A percentile compares a stretch with the other conserved stretches of the same genome.
Conservation (phyloP, 208 protist species). For the Leishmania turanica region DNA sequence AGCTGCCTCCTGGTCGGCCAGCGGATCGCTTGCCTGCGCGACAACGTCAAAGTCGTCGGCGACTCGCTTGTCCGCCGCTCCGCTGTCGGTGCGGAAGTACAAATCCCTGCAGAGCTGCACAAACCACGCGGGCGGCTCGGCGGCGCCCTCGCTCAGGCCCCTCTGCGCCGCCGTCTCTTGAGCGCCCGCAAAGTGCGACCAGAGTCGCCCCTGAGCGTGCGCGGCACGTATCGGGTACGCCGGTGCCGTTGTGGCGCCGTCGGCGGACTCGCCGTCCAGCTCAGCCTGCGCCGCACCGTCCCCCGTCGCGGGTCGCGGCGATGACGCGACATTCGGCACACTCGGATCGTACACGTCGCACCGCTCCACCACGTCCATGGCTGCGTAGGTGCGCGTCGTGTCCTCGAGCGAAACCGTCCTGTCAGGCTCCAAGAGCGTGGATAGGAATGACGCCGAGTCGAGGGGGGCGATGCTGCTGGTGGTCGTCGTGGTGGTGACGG, state of each 20-base stretch:
- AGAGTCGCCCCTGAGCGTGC: slow-evolving; percentile 49
- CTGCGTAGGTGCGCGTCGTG: slow-evolving; percentile 74
- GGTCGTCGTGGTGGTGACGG: neutral
- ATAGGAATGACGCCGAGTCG: slow-evolving; percentile 43
- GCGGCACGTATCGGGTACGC: slow-evolving; percentile 37
- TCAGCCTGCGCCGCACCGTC: neutral
- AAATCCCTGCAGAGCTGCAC: slow-evolving; percentile 78
- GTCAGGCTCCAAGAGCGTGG: slow-evolving; percentile 62
- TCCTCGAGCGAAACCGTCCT: slow-evolving; percentile 68
- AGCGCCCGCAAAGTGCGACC: slow-evolving; percentile 39
- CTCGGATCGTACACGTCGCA: slow-evolving; percentile 65
- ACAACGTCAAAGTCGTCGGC: slow-evolving; percentile 38
- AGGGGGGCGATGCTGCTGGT: neutral
- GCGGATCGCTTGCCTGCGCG: slow-evolving; percentile 39
- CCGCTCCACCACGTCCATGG: slow-evolving; percentile 81
- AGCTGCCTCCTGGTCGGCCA: slow-evolving; percentile 2
- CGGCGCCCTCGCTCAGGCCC: slow-evolving; percentile 15
- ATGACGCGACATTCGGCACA: slow-evolving; percentile 42
- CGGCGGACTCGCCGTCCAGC: neutral
- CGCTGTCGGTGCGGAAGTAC: slow-evolving; percentile 72
- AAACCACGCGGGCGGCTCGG: slow-evolving; percentile 75
- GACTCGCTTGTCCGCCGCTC: neutral
- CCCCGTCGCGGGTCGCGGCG: neutral
- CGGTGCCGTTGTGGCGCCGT: neutral
- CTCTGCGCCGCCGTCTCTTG: slow-evolving; percentile 12